Conservation (phyloP, 148 eudicot species). For the Suaeda aralocaspica region DNA sequence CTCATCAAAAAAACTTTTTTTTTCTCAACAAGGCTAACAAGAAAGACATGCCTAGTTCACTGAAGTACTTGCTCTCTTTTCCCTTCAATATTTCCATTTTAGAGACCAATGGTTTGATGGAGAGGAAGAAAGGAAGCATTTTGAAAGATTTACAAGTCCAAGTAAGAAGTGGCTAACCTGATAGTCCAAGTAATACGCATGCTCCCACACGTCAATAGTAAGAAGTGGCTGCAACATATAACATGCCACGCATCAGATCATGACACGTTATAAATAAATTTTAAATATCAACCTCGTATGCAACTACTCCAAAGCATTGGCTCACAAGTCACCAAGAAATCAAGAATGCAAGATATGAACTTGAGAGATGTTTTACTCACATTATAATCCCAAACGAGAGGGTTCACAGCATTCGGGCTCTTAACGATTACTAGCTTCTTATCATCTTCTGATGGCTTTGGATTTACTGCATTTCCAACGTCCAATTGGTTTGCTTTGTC, state of each 20-base stretch:
- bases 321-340: not conserved
- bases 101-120: not conserved
- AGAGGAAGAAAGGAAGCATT: slow-evolving; percentile 5
- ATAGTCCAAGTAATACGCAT: slow-evolving; percentile 91
- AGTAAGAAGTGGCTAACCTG: too few relatives aligned
- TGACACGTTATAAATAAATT: too few relatives aligned
- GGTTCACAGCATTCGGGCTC: slow-evolving; percentile 93
- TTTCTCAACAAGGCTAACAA: not conserved
- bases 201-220: slow-evolving; percentile 97
- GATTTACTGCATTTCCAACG: slow-evolving; percentile 73
- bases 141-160: not conserved
- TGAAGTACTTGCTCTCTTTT: not conserved
- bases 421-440: slow-evolving; percentile 85
- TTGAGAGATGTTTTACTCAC: slow-evolving; percentile 41
- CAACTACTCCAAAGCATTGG: not conserved
- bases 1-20: not conserved
- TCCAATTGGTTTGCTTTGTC: slow-evolving; percentile 70
- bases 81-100: not conserved
- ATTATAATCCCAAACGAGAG: slow-evolving; percentile 79
- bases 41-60: not conserved
- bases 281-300: not conserved
- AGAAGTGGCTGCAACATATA: slow-evolving; percentile 78
- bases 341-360: not conserved
- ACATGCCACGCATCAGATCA: slow-evolving; percentile 15
- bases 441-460: slow-evolving; percentile 74